Evolutionary conservation across 2,329 filamentous ascomycete species (phyloP), one percentile per base, ranked within the genome.

Genomic region (Dendryphion nanum): DNA sequence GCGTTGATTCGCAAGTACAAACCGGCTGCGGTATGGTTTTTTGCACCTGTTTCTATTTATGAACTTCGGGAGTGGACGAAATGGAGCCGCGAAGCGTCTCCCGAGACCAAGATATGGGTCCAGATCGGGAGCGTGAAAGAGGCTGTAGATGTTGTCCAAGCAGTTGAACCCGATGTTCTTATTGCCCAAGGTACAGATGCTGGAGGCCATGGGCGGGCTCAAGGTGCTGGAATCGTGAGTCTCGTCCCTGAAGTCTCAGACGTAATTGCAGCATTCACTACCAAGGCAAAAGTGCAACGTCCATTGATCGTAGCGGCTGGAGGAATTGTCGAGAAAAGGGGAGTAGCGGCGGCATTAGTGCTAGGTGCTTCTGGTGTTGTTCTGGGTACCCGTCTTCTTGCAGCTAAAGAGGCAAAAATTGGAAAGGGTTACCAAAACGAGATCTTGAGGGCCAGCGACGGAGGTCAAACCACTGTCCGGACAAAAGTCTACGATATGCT

Each of bases 11-110:
- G 55, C 17, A 64, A 69, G 42, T 74, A 81, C 57, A 63, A 62
- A 0, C 81, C 82, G 2, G 75, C 74, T 2, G 82, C 79, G 0
- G 69, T 82, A 6, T 86, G 83, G 83, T 72, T 86, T 32, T 86
- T 85, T 52, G 82, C 82, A 3, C 42, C 63, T 13, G 41, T 43
- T 2, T 48, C 49, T 0, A 50, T 58, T 33, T 38, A 67, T 15
- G 63, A 68, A 13, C 55, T 65, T 37, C 38, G 35, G 17, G 59
- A 35, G 30, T 70, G 57, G 64, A 55, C 57, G 16, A 44, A 35
- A 18, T 54, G 56, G 17, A 55, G 53, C 6, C 55, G 67, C 17
- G 34, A 44, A 4, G 60, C 47, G 8, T 64, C 63, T 52, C 28
- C 67, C 24, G 51, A 56, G 18, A 76, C 46, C 13, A 69, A 70